Conservation (phyloP, 2,329 filamentous ascomycete species). For the Arthrobotrys sphaeroides region DNA sequence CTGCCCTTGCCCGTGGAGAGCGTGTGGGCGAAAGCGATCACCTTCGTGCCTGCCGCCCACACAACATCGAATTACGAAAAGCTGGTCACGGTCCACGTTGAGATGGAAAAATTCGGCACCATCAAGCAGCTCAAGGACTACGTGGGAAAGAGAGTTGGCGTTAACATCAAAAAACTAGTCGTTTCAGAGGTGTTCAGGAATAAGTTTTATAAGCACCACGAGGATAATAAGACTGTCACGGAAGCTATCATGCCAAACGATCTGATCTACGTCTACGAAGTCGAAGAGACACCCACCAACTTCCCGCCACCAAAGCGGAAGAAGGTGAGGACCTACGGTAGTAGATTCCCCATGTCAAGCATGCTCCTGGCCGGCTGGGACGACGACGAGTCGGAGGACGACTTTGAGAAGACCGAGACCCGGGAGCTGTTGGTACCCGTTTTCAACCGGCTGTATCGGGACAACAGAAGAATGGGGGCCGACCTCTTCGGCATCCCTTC, state of each 20-base stretch:
- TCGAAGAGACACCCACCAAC: slow-evolving; percentile 82
- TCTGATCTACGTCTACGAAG: slow-evolving; percentile 76
- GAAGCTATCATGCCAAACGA: slow-evolving; percentile 75
- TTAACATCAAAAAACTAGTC: slow-evolving; percentile 76
- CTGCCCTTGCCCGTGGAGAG: slow-evolving; percentile 88
- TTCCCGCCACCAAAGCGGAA: slow-evolving; percentile 70
- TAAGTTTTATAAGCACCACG: slow-evolving; percentile 87
- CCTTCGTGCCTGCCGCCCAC: slow-evolving; percentile 79
- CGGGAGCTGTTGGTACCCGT: slow-evolving; percentile 65
- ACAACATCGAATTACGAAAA: slow-evolving; percentile 63
- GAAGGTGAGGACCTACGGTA: slow-evolving; percentile 58
- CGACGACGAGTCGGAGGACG: slow-evolving; percentile 61
- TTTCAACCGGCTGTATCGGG: slow-evolving; percentile 62
- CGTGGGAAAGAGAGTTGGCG: slow-evolving; percentile 73
- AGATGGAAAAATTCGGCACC: slow-evolving; percentile 79
- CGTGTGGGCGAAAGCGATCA: slow-evolving; percentile 78
- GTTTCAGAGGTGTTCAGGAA: slow-evolving; percentile 82
- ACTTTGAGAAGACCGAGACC: slow-evolving; percentile 63
- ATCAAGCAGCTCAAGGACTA: slow-evolving; percentile 75
- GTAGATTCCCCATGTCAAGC: slow-evolving; percentile 58
- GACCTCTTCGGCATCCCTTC: slow-evolving; percentile 57
- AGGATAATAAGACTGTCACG: slow-evolving; percentile 73
- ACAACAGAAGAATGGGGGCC: slow-evolving; percentile 46
- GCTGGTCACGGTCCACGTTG: slow-evolving; percentile 74
- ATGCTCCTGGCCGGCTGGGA: slow-evolving; percentile 54